These are phyloP conservation scores for Lasiosphaeria miniovina DNA, from an alignment of 495 filamentous ascomycete species.

Conservation along the genomic window DNA sequence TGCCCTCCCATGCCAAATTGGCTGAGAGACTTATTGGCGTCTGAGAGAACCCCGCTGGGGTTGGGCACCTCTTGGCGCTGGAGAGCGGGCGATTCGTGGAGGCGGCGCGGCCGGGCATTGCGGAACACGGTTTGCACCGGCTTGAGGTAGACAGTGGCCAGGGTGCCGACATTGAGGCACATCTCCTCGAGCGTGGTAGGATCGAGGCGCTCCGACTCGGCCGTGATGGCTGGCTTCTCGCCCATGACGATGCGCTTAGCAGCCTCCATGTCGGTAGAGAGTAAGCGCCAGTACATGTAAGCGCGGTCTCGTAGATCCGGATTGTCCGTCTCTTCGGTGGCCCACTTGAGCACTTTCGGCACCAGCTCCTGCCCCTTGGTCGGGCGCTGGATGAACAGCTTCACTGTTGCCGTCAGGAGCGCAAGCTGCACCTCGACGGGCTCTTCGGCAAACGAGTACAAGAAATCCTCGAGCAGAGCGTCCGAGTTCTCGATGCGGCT, in stretches of 20 bases:
- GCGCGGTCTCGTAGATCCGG: constrained; percentile 93
- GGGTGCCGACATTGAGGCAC: constrained; percentile 92
- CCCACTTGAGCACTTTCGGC: constrained; percentile 96
- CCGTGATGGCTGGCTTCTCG: constrained; percentile 93
- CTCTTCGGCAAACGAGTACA: constrained; percentile 91
- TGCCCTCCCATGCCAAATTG: constrained; percentile 52
- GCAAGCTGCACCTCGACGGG: constrained; percentile 93
- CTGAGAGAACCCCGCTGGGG: constrained; percentile 37
- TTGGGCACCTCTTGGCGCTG: constrained; percentile 50
- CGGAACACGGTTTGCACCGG: constrained; percentile 98
- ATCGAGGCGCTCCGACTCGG: constrained; percentile 92
- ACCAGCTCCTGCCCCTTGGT: constrained; percentile 93
- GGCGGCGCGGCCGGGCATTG: constrained; percentile 71
- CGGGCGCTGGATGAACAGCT: constrained; percentile 95
- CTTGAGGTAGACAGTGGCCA: constrained; percentile 96
- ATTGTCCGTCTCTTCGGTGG: constrained; percentile 97
- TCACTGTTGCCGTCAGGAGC: constrained; percentile 92
- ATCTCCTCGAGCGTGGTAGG: constrained; percentile 91
- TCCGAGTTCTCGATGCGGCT: constrained; percentile 96
- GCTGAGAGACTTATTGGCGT: constrained; percentile 52
- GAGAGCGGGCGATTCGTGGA: constrained; percentile 78
- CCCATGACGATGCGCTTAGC: constrained; percentile 94
- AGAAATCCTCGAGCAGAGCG: constrained; percentile 87
- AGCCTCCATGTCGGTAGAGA: constrained; percentile 86
- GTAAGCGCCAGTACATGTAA: constrained; percentile 98